phyloP scores from a whole-genome alignment of 768 basidiomycete species.

The Suillus subalutaceus region DNA sequence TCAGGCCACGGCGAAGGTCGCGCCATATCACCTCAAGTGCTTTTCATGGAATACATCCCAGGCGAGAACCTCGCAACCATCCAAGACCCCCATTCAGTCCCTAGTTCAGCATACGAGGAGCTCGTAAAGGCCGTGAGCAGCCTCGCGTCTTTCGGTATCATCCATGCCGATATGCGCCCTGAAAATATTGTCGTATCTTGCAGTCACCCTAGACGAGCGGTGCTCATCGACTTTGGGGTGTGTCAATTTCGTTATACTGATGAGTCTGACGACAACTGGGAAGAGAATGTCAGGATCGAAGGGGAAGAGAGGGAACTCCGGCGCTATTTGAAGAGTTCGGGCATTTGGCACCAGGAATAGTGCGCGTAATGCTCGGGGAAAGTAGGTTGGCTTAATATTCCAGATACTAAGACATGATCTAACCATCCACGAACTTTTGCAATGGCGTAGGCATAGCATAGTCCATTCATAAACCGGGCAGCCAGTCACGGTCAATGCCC shows the following conservation, averaged over 20 bases:
- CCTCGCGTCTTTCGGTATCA: background rate
- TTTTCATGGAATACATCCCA: slow-evolving; percentile 8
- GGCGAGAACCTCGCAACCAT: slow-evolving; percentile 1
- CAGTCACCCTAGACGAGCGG: background rate
- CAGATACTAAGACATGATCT: background rate
- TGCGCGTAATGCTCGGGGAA: background rate
- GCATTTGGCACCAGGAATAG: background rate
- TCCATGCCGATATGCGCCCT: background rate
- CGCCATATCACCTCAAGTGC: slow-evolving; percentile 4
- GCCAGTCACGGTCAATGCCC: background rate
- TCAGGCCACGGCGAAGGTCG: background rate
- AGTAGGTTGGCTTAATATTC: background rate
- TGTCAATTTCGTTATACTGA: background rate
- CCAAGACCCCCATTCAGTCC: background rate
- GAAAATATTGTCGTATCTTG: background rate
- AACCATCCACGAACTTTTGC: background rate
- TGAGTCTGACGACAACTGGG: background rate
- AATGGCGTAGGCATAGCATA: background rate
- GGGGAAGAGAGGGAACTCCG: background rate
- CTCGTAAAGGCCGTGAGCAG: background rate
- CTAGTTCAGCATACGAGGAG: background rate
- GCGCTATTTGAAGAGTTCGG: background rate
- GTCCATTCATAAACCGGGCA: background rate
- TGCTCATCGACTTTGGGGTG: background rate
- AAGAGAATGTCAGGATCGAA: background rate